Evolutionary conservation across 2,329 filamentous ascomycete species (phyloP), one percentile per base, ranked within the genome.

Genomic region (Ciborinia camelliae): DNA sequence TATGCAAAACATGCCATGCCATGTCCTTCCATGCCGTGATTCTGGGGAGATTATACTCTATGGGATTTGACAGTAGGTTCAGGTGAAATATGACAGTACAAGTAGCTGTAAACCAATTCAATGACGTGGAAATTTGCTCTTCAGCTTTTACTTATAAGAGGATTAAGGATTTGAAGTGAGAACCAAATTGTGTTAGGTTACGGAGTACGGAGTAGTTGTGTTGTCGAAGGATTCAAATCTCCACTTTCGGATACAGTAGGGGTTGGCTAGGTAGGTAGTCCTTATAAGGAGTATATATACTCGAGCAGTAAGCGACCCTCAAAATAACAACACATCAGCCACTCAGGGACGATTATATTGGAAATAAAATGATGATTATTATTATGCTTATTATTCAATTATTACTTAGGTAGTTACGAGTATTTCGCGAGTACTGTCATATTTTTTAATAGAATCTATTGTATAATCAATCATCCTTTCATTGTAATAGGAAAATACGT

Each of bases 61-160:
- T 55, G 39, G 60, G 60, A 54, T 62, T 51, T 47, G 9, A 52
- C 39, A 28, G 30, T 32, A 54, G 50, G 26, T n/a, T n/a, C n/a
- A n/a, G n/a, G n/a, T n/a, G n/a, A n/a, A n/a, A n/a, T n/a, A n/a
- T n/a, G n/a, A n/a, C n/a, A n/a, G n/a, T n/a, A n/a, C n/a, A n/a
- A n/a, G n/a, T n/a, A n/a, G n/a, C n/a, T n/a, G n/a, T n/a, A n/a
- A n/a, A n/a, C n/a, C n/a, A n/a, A n/a, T n/a, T n/a, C n/a, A n/a
- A 28, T n/a, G 18, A 35, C 47, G 60, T 63, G 60, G 60, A 63
- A 57, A 57, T 63, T 57, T 63, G n/a, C 23, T 47, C 32, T 63
- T 35, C n/a, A 37, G 5, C 14, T n/a, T 26, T 30, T 63, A n/a
- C 41, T 63, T 5, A 3, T 0, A 32, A 35, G 12, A 55, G 60